These are phyloP conservation scores for Sporisorium graminicola DNA, from an alignment of 1,284 basidiomycete species.

Conservation along the genomic window DNA sequence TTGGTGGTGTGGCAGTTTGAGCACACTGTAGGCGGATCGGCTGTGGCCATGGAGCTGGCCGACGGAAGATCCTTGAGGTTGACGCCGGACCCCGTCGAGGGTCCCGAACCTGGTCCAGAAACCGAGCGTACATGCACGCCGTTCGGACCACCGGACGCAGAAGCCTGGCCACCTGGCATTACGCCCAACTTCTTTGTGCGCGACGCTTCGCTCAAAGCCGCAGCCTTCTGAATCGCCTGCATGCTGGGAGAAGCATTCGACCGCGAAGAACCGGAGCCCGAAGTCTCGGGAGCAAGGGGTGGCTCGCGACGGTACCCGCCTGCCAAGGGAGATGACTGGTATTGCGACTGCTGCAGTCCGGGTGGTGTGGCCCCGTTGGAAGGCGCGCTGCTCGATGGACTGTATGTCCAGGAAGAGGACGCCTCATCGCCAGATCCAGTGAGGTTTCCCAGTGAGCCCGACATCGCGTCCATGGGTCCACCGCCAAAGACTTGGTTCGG, in stretches of 20 bases:
- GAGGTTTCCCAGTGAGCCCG: constrained; percentile 33
- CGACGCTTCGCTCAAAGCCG: constrained; percentile 36
- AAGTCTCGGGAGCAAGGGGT: constrained; percentile 26
- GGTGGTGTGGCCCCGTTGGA: constrained; percentile 57
- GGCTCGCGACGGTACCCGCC: constrained; percentile 29
- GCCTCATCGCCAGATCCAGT: constrained; percentile 54
- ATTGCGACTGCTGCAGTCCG: constrained; percentile 35
- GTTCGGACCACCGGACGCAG: constrained; percentile 11
- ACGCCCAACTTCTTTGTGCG: constrained; percentile 23
- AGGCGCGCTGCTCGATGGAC: constrained; percentile 52
- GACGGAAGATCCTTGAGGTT: constrained; percentile 48
- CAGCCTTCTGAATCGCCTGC: constrained; percentile 44
- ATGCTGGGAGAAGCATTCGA: constrained; percentile 41
- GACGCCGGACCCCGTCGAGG: constrained; percentile 20
- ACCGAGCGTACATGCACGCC: constrained; percentile 15
- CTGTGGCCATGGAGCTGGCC: constrained; percentile 52
- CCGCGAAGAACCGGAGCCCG: constrained; percentile 20
- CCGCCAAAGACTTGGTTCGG: constrained; percentile 63
- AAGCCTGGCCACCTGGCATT: constrained; percentile 3
- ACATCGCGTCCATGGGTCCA: constrained; percentile 25
- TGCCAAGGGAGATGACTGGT: constrained; percentile 54
- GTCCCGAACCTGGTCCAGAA: constrained; percentile 17
- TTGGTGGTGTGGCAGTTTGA: constrained; percentile 96
- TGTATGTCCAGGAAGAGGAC: constrained; percentile 60
- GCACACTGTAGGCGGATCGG: constrained; percentile 78